Evolutionary conservation across 192 early-diverging fungal species (phyloP), one percentile per base, ranked within the genome.

Genomic region (Entrophospora sp.): DNA sequence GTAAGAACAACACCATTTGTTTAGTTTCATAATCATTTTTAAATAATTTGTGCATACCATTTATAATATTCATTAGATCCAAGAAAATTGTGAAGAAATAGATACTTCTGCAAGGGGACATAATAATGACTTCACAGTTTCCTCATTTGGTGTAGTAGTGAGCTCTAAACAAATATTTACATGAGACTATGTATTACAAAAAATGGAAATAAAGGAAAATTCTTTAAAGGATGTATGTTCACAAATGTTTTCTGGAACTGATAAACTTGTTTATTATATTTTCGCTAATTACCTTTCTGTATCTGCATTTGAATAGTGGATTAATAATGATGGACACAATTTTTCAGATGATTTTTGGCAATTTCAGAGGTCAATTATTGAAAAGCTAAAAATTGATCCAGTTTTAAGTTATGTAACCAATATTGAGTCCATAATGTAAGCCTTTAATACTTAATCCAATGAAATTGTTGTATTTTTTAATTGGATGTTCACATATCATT

Each of bases 401-500:
- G n/a, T n/a, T n/a, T n/a, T n/a, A n/a, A n/a, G n/a, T n/a, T n/a
- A n/a, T n/a, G n/a, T n/a, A n/a, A n/a, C n/a, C n/a, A n/a, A n/a
- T n/a, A n/a, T n/a, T n/a, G n/a, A n/a, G n/a, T n/a, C n/a, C n/a
- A n/a, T n/a, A n/a, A n/a, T n/a, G n/a, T n/a, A n/a, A n/a, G n/a
- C n/a, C n/a, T n/a, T n/a, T n/a, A 43, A 42, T 1, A 43, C 56
- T 59, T 40, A 55, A 55, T 55, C 36, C 56, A 59, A 20, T n/a
- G 38, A 36, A 59, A 16, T 42, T 9, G 42, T 60, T 42, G 58
- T 61, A 61, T 61, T 61, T 43, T 61, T 61, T 61, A 60, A 61
- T 61, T 42, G 9, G 27, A 61, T 61, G 38, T 61, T 61, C 24
- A 61, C 58, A 61, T 61, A 28, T 61, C 57, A 42, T 61, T 16